Evolutionary conservation across 805 yeast species (phyloP), one percentile per base, ranked within the genome.

Genomic region (Candida gorgasii): DNA sequence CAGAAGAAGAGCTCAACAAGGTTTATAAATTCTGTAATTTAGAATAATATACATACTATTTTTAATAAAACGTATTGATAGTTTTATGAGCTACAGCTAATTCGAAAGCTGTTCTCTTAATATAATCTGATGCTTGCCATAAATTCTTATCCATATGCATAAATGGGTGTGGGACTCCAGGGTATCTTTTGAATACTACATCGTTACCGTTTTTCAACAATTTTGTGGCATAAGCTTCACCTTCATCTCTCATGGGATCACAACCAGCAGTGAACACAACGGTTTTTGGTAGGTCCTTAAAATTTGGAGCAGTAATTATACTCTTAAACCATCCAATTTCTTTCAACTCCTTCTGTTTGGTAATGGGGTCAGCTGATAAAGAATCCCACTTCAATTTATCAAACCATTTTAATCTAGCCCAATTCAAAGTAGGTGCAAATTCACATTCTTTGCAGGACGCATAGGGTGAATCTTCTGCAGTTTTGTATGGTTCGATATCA

Each of bases 1-100:
- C 70, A 65, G 69, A 63, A 65, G 68, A 62, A 65, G 72, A 65
- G 66, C 68, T 51, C 69, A 65, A 58, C 55, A 50, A 35, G 53
- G 51, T 45, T 47, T 50, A 38, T 49, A 47, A 47, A 17, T 7
- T 30, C 33, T 30, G 33, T 30, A 33, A 24, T 33, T 33, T 30
- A 15, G 9, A 33, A 33, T 33, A 33, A 33, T 33, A 33, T 33
- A 33, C 27, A 33, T 33, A 5, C 5, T 28, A 28, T 28, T 12
- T 6, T 7, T 29, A 14, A 16, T 29, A 29, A 15, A 29, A 29
- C 5, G 33, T 29, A 14, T 8, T 7, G 17, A 29, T 12, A 30
- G 41, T 45, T 11, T 26, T 26, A 31, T 59, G 65, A 1, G 64
- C 63, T n/a, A 57, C 17, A 3, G 57, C 57, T n/a, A 59, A 37